Evolutionary conservation across 306 rosid genomes (phyloP), one percentile per base, ranked within the genome.

Genomic region (Alnus rubra): DNA sequence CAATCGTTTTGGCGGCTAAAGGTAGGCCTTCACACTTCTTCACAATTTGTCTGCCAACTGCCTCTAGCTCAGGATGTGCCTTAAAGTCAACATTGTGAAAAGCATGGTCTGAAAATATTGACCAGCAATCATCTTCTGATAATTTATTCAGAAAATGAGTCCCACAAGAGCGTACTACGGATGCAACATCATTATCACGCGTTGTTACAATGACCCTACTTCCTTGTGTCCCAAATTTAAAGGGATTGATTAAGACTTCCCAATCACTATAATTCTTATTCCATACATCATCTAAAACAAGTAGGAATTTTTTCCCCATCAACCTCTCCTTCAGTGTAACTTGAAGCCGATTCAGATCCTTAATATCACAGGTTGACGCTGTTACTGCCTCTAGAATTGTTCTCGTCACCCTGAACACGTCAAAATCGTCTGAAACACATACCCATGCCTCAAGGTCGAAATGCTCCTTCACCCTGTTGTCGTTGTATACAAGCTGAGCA

Each of bases 231-330:
- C 74, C 75, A 45, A 37, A 79, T 3, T 30, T 55, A 47, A 80
- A 49, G 7, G 71, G 50, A 30, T 49, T 30, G 4, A 13, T 73
- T 58, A 84, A 13, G 14, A 14, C 33, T 11, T 55, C 76, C 84
- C 79, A 84, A 4, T 74, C 19, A 18, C 33, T 33, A 8, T 67
- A 54, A 33, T 76, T 76, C 33, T 72, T 78, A 19, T 64, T 80
- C 83, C 87, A 79, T n/a, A 83, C 74, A 23, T 79, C 87, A 45
- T 83, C 83, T 52, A 83, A 76, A 71, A 83, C 73, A 52, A 84
- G 73, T n/a, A 84, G 44, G 18, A 79, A 64, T 49, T 62, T 84
- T 37, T 55, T 76, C 15, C 47, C 28, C 6, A 10, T 23, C 15
- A 84, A 53, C 12, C 30, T 44, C 1, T 76, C 78, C 33, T 2